Percentiles rank a stretch among this genome's conserved stretches.
phyloP scores from a whole-genome alignment of 2,329 filamentous ascomycete species.

The Stenocarpella maydis region DNA sequence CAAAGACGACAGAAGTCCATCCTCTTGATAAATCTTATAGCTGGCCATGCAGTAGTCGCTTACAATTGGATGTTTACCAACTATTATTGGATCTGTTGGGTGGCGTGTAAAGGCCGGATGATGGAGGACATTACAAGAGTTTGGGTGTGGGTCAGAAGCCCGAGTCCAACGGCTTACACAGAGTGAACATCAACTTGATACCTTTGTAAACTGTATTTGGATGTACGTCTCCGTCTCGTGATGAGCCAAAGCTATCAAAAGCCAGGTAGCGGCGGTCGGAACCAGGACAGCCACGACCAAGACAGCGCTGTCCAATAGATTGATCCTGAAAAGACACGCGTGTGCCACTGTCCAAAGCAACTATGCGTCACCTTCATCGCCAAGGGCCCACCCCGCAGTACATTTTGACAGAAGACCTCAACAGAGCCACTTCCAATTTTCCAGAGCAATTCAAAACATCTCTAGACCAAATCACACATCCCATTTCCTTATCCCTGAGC shows the following conservation, averaged over 20 bases:
- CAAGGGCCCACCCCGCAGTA: not conserved
- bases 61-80: too few species aligned
- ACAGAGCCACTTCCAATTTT: conserved; percentile 1
- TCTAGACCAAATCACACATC: conserved; percentile 20
- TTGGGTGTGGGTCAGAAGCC: too few species aligned
- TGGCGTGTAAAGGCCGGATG: too few species aligned
- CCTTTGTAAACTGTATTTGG: conserved; percentile 16
- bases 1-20: too few species aligned
- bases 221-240: not conserved
- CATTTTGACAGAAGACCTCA: conserved; percentile 11
- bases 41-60: too few species aligned
- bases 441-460: conserved; percentile 9
- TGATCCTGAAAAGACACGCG: not conserved
- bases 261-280: not conserved
- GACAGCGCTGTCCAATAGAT: not conserved
- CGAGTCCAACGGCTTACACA: not conserved
- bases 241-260: conserved; percentile 6
- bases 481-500: conserved; percentile 24
- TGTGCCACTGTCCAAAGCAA: not conserved
- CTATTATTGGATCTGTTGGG: too few species aligned
- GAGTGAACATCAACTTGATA: not conserved
- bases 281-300: not conserved
- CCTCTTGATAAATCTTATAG: too few species aligned
- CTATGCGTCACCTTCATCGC: not conserved
- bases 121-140: too few species aligned